Base-by-base conservation (phyloP, 768 basidiomycete genomes). In the Termitomyces sp. region DNA sequence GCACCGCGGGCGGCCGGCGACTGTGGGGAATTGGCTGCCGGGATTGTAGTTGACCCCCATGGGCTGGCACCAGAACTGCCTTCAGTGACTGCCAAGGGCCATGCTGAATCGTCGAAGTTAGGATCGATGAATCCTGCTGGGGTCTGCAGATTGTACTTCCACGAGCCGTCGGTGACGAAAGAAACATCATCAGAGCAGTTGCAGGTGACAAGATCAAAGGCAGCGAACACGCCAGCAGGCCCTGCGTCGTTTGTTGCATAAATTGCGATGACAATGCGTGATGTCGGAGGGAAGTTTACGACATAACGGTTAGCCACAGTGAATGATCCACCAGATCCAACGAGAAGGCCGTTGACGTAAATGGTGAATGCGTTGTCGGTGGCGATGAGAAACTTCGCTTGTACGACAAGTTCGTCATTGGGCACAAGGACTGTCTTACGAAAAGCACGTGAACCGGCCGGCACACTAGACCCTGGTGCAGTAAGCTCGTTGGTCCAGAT, bases 401-500 rank as follows among this genome's bases (percentile, higher is more conserved):
- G 63, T 8, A 60, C 59, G 1, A 66, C 62, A 10, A 60, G 53
- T 57, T 66, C 59, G 9, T 67, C 67, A 16, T 52, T 46, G 16
- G 70, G 67, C 18, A 67, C 58, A 22, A 57, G 58, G 28, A 70
- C 59, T 3, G 60, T 67, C 40, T 66, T 70, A 30, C 67, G 65
- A 68, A 72, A 72, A 14, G 69, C 66, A 40, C 70, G 67, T 6
- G 62, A 33, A 1, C 71, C 69, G 2, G 62, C 46, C 1, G 70
- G 70, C 5, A 59, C 60, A 22, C 22, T 26, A 16, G 38, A 55
- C n/a, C 64, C 66, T 20, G 60, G 54, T 9, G 55, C 55, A 40
- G 33, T 55, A 38, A 68, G 56, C 32, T 72, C 70, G 54, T 65
- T 67, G 30, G 71, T 70, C 71, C 70, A 73, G 22, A 73, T 70